phyloP scores from a whole-genome alignment of 108 stramenopile genomes.

The Fragilaria crotonensis region DNA sequence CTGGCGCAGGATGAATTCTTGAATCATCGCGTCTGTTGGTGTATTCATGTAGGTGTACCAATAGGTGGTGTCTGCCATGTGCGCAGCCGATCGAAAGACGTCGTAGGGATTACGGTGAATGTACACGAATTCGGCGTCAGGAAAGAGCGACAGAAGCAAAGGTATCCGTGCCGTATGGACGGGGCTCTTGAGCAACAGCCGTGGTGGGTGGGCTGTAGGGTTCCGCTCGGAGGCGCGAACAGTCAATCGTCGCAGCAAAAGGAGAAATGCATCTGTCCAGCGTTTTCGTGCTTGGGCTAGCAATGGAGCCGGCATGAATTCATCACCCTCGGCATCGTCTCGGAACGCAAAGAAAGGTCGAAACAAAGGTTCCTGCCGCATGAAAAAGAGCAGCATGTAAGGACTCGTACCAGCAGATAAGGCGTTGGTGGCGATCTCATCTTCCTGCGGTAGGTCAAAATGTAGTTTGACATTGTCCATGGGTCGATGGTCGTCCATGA shows the following conservation, averaged over 20 bases:
- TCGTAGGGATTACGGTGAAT: conserved; percentile 38
- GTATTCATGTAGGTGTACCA: conserved; percentile 29
- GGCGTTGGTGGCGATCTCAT: conserved; percentile 35
- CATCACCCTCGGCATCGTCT: too few species aligned
- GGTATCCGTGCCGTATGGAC: conserved; percentile 36
- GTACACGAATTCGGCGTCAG: conserved; percentile 36
- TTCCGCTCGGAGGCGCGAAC: conserved; percentile 8
- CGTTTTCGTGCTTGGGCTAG: conserved; percentile 20
- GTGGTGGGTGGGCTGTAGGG: conserved; percentile 8
- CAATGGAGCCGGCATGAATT: too few species aligned
- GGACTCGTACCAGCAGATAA: conserved; percentile 22
- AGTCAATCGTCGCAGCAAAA: conserved; percentile 21
- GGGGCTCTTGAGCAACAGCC: conserved; percentile 32
- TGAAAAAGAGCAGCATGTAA: conserved; percentile 34
- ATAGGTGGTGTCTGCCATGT: conserved; percentile 44
- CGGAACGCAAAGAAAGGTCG: conserved; percentile 27
- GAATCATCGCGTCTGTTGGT: conserved; percentile 20
- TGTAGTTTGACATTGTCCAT: conserved; percentile 38
- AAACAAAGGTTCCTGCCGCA: conserved; percentile 24
- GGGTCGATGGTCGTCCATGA: conserved; percentile 31
- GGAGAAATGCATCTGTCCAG: conserved; percentile 24
- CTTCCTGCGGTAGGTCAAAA: conserved; percentile 48
- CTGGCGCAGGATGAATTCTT: conserved; percentile 37
- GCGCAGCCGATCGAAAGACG: conserved; percentile 30
- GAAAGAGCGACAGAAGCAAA: conserved; percentile 25